Evolutionary conservation across 371 early-diverging fungal species (phyloP), one percentile per base, ranked within the genome.

Genomic region (Mortierella sp.): DNA sequence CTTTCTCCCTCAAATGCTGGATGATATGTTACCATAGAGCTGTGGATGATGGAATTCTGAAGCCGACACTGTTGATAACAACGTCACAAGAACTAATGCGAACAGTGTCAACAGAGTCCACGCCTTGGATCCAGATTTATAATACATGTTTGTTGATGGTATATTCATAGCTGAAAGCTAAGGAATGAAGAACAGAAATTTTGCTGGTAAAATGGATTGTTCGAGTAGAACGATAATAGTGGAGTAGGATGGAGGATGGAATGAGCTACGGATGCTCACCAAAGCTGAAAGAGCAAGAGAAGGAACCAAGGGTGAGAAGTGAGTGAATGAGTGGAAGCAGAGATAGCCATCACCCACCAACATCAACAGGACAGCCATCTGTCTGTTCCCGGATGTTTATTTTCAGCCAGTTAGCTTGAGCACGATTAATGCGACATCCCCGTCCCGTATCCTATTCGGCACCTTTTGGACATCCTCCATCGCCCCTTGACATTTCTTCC

Each of bases 391-490:
- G 11, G 9, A 43, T 43, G 43, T 43, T 61, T 62, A 45, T 45
- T 62, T 62, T 47, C 47, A 62, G 63, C 24, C 14, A 62, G 43
- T 5, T 22, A n/a, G 52, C 20, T 9, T 52, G n/a, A 35, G 52
- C 52, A 51, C 22, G 51, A 1, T 6, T 18, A 20, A 20, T 22
- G 6, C 6, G 22, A 51, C 49, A 20, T 20, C 52, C 3, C 52
- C 52, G 52, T 52, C 37, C 54, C 20, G 39, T 64, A n/a, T 52
- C 37, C 54, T 11, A 43, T 64, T 64, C 65, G 65, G 52, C 65
- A 54, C 35, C 54, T 26, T 57, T 66, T 55, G 39, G 16, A 39
- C 43, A 28, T 57, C 37, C 30, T 43, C 43, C 20, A 51, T 16
- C 32, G 11, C 66, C 66, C 65, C 54, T 54, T 51, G 54, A 20